phyloP scores from a whole-genome alignment of 805 yeast genomes.

The Zygotorulaspora sp. region DNA sequence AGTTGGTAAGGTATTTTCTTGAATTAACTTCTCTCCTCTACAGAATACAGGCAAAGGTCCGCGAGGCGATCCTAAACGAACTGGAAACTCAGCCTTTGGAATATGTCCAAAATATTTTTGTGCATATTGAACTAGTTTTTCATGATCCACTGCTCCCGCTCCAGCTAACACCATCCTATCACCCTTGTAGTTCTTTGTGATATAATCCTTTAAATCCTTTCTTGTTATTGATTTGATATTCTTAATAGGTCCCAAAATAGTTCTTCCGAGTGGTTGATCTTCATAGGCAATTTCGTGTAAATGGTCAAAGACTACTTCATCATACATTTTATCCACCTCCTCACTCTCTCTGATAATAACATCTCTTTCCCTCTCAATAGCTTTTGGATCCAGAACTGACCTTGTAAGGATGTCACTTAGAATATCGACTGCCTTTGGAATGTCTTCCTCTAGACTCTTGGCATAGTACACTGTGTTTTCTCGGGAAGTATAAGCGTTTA shows the following conservation, averaged over 20 bases:
- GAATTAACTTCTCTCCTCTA: conserved; percentile 81
- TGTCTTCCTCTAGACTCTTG: conserved; percentile 73
- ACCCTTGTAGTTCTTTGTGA: conserved; percentile 82
- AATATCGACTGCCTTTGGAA: conserved; percentile 81
- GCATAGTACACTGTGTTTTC: conserved; percentile 98
- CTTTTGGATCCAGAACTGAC: conserved; percentile 73
- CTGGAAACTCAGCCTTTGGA: conserved; percentile 45
- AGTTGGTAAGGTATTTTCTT: conserved; percentile 76
- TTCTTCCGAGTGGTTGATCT: conserved; percentile 91
- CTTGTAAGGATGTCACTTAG: conserved; percentile 83
- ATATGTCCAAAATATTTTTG: conserved; percentile 71
- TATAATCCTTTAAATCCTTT: conserved; percentile 72
- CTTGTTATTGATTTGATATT: conserved; percentile 77
- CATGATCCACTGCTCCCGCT: conserved; percentile 90
- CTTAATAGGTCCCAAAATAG: conserved; percentile 90
- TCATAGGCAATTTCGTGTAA: conserved; percentile 87
- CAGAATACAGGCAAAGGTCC: conserved; percentile 71
- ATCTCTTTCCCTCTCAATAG: conserved; percentile 93
- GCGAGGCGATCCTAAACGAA: conserved; percentile 62
- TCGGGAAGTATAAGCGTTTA: conserved; percentile 97
- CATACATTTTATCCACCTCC: conserved; percentile 97
- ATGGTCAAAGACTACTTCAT: conserved; percentile 96
- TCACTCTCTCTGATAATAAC: conserved; percentile 95
- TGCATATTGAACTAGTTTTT: conserved; percentile 72
- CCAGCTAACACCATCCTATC: conserved; percentile 98